These are phyloP conservation scores for Cucumis variabilis DNA, from an alignment of 331 rosid species.

Conservation along the genomic window DNA sequence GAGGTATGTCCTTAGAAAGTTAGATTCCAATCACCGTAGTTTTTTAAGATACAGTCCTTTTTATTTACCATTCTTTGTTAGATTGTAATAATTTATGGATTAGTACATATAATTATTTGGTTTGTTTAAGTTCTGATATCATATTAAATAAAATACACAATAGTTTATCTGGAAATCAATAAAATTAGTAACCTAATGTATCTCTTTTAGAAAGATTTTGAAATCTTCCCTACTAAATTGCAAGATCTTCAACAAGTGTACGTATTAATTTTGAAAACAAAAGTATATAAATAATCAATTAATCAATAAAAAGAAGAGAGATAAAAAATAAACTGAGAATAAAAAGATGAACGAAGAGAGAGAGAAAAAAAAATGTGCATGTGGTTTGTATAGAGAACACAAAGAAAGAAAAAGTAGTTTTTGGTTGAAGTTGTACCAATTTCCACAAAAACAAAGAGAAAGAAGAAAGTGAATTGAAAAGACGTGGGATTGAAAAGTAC, in stretches of 20 bases:
- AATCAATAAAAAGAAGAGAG: not conserved
- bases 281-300: not conserved
- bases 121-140: not conserved
- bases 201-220: not conserved
- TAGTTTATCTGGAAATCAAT: too few relatives aligned
- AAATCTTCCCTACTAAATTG: too few relatives aligned
- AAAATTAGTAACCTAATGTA: too few relatives aligned
- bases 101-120: too few relatives aligned
- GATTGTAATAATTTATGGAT: not conserved
- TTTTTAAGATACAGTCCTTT: not conserved
- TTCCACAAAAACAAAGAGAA: constrained; percentile 19
- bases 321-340: not conserved
- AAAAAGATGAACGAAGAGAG: not conserved
- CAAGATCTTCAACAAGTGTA: not conserved
- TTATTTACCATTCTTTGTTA: not conserved
- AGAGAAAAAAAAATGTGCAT: not conserved
- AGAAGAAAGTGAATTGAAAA: not conserved
- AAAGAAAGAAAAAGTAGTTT: not conserved
- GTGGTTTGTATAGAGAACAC: constrained; percentile 1
- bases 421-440: constrained; percentile 27
- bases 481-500: not conserved
- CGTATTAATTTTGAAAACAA: not conserved
- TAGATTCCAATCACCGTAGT: not conserved
- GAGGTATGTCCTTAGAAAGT: not conserved
- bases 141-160: too few relatives aligned